Evolutionary conservation across 2,329 filamentous ascomycete species (phyloP).

Genomic region (Microsporum canis): DNA sequence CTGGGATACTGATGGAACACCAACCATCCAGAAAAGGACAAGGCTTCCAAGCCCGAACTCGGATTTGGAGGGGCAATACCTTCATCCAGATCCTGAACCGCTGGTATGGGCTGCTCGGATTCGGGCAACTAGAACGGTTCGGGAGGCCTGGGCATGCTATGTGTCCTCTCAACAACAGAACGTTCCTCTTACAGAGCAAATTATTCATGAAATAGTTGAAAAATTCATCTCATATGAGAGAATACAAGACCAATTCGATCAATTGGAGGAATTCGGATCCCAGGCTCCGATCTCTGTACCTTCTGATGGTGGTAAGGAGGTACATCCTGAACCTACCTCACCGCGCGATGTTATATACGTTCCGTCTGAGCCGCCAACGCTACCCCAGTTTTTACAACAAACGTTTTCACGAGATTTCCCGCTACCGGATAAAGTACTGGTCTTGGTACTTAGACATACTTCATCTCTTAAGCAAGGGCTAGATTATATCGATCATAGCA

Average conservation of each 20-base stretch:
- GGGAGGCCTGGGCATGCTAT: constrained; percentile 56
- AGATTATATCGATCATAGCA: constrained; percentile 31
- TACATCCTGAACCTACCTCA: constrained; percentile 44
- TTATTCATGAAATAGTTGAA: constrained; percentile 48
- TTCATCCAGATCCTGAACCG: background rate
- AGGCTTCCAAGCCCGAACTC: constrained; percentile 22
- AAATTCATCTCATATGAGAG: constrained; percentile 38
- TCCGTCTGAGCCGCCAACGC: constrained; percentile 41
- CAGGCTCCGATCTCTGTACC: constrained; percentile 21
- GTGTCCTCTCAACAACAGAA: constrained; percentile 42
- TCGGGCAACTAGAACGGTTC: constrained; percentile 46
- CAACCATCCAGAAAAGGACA: constrained; percentile 50
- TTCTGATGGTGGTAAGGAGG: constrained; percentile 47
- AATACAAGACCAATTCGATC: background rate
- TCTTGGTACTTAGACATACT: constrained; percentile 40
- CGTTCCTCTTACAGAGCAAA: constrained; percentile 25
- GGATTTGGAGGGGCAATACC: background rate
- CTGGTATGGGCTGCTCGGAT: constrained; percentile 48
- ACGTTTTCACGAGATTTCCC: constrained; percentile 38
- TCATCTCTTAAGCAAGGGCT: constrained; percentile 32
- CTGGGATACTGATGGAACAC: constrained; percentile 52
- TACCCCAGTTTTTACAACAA: constrained; percentile 41
- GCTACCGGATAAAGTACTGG: constrained; percentile 36
- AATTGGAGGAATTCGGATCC: background rate
- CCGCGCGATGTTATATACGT: constrained; percentile 49